phyloP scores from a whole-genome alignment of 2,329 filamentous ascomycete genomes.

The Plenodomus tracheiphilus region DNA sequence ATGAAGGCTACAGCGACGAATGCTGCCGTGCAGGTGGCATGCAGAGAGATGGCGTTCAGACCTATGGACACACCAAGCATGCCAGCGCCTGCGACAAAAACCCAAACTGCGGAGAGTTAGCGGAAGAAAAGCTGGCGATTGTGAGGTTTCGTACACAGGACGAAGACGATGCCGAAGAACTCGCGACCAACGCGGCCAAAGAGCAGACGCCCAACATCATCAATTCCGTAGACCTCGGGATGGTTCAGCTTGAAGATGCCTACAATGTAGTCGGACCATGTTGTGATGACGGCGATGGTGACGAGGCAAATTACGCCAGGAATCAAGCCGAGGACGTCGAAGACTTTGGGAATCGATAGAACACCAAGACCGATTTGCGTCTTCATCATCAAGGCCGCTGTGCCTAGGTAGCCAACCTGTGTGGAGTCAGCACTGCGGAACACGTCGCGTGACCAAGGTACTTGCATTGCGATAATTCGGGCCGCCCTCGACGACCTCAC shows the following conservation, averaged over 20 bases:
- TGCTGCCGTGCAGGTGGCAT: constrained; percentile 66
- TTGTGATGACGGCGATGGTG: constrained; percentile 49
- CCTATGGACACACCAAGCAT: constrained; percentile 55
- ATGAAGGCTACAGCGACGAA: constrained; percentile 64
- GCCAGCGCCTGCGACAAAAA: constrained; percentile 71
- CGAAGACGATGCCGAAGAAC: constrained; percentile 44
- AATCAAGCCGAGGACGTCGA: constrained; percentile 53
- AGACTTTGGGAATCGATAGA: constrained; percentile 54
- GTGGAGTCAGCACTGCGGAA: neutral
- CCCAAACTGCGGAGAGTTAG: constrained; percentile 17
- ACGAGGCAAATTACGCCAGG: constrained; percentile 54
- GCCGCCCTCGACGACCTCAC: neutral
- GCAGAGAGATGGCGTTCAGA: constrained; percentile 57
- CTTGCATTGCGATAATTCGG: neutral
- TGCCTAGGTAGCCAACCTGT: constrained; percentile 33
- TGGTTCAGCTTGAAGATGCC: constrained; percentile 59
- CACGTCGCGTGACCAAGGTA: neutral
- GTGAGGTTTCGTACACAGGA: constrained; percentile 36
- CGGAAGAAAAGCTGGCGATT: constrained; percentile 6
- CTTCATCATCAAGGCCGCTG: constrained; percentile 35
- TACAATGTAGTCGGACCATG: constrained; percentile 55
- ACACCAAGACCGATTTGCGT: constrained; percentile 46
- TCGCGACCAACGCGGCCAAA: constrained; percentile 58
- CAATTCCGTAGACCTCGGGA: constrained; percentile 61
- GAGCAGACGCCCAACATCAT: constrained; percentile 59